Percentiles rank a stretch among this genome's conserved stretches.
Evolutionary conservation across 805 yeast genomes (phyloP).

Genomic region (Blastobotrys peoriensis): DNA sequence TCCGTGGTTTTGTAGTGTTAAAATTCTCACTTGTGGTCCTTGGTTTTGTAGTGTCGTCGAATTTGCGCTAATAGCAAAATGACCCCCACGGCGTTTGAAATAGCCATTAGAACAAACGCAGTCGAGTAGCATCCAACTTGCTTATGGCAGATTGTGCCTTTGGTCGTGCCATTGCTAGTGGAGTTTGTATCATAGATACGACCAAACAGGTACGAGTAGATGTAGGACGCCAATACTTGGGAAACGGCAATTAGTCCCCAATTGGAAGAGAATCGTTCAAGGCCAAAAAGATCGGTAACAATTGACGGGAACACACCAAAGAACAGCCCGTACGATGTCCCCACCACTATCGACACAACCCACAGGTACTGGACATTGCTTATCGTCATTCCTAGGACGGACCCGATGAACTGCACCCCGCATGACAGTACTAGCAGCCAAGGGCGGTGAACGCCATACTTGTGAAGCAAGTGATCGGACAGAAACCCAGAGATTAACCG

Average conservation of each 20-base stretch:
- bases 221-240: conserved; percentile 55
- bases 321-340: conserved; percentile 65
- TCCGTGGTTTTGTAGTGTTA: too few species aligned
- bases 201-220: conserved; percentile 59
- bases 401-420: conserved; percentile 43
- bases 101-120: conserved; percentile 15
- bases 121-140: conserved; percentile 19
- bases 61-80: background rate
- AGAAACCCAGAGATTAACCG: conserved; percentile 54
- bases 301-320: conserved; percentile 69
- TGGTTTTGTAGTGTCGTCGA: background rate
- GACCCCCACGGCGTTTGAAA: conserved; percentile 1
- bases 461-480: conserved; percentile 52
- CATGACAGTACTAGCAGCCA: conserved; percentile 54
- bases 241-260: conserved; percentile 68
- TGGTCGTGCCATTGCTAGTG: conserved; percentile 8
- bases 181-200: conserved; percentile 48
- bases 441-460: conserved; percentile 43
- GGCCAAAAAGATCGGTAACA: conserved; percentile 64
- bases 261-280: conserved; percentile 57
- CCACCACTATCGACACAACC: conserved; percentile 49
- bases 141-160: conserved; percentile 12
- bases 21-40: too few species aligned
- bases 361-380: conserved; percentile 37
- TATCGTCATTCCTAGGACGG: conserved; percentile 38